Conservation (phyloP, 768 basidiomycete genomes). For the Phaeolepiota aurea region DNA sequence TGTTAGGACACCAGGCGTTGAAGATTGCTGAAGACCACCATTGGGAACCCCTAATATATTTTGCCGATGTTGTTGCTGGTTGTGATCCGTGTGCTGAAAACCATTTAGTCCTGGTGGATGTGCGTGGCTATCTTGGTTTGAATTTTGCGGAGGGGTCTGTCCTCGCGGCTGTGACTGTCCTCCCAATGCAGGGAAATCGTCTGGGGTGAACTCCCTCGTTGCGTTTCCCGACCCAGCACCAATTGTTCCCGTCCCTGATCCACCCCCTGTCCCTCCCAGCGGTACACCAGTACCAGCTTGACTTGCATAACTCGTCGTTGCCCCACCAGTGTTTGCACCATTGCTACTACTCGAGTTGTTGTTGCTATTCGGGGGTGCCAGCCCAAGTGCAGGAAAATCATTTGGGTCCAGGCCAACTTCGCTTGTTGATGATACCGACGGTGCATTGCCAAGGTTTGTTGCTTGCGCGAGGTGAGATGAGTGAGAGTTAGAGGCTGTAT, state of each 20-base stretch:
- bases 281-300: conserved; percentile 66
- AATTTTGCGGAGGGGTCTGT: conserved; percentile 22
- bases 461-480: conserved; percentile 50
- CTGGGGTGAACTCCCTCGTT: conserved; percentile 70
- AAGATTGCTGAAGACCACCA: conserved; percentile 25
- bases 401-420: conserved; percentile 80
- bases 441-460: conserved; percentile 41
- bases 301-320: conserved; percentile 69
- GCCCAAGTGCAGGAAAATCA: conserved; percentile 83
- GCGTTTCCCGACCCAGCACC: conserved; percentile 28
- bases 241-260: conserved; percentile 26
- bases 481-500: conserved; percentile 42
- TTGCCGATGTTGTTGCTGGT: conserved; percentile 49
- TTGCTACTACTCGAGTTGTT: conserved; percentile 30
- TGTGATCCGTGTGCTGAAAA: conserved; percentile 35
- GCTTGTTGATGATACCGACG: conserved; percentile 56
- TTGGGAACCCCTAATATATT: conserved; percentile 46
- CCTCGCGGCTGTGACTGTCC: conserved; percentile 42
- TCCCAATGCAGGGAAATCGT: conserved; percentile 85
- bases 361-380: conserved; percentile 39
- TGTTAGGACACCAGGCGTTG: conserved; percentile 64
- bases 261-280: conserved; percentile 29
- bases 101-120: conserved; percentile 80
- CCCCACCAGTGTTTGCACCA: conserved; percentile 22
- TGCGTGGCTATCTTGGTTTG: conserved; percentile 30